These are phyloP conservation scores for Erodium texanum DNA, from an alignment of 441 rosid genomes.

Conservation along the genomic window DNA sequence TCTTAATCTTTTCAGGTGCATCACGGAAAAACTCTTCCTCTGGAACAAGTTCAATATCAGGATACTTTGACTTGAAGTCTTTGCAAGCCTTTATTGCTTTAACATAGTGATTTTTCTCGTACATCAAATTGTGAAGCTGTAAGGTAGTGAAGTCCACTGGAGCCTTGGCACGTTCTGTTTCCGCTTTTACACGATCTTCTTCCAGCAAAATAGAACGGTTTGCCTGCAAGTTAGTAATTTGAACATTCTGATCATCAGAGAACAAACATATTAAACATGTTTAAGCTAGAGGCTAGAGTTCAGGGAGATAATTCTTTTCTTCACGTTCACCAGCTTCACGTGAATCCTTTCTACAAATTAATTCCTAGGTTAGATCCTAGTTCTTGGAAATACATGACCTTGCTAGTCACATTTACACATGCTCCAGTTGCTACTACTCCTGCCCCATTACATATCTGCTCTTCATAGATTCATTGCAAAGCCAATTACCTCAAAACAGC, in stretches of 20 bases:
- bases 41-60: constrained; percentile 72
- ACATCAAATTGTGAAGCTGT: constrained; percentile 80
- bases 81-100: constrained; percentile 76
- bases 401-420: not conserved
- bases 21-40: constrained; percentile 64
- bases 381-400: no score
- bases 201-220: constrained; percentile 65
- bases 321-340: no score
- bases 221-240: constrained; percentile 30
- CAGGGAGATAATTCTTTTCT: no score
- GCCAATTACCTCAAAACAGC: not conserved
- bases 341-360: no score
- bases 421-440: not conserved
- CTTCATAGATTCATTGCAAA: no score
- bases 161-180: constrained; percentile 65
- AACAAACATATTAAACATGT: not conserved
- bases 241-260: not conserved
- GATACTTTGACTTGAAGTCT: constrained; percentile 73
- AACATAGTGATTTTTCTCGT: constrained; percentile 78
- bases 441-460: not conserved
- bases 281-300: not conserved
- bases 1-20: constrained; percentile 65
- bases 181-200: constrained; percentile 66
- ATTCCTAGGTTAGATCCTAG: no score
- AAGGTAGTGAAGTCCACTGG: constrained; percentile 71